These are phyloP conservation scores for Bifiguratus adelaidae DNA, from an alignment of 192 early-diverging fungal genomes.

Conservation along the genomic window DNA sequence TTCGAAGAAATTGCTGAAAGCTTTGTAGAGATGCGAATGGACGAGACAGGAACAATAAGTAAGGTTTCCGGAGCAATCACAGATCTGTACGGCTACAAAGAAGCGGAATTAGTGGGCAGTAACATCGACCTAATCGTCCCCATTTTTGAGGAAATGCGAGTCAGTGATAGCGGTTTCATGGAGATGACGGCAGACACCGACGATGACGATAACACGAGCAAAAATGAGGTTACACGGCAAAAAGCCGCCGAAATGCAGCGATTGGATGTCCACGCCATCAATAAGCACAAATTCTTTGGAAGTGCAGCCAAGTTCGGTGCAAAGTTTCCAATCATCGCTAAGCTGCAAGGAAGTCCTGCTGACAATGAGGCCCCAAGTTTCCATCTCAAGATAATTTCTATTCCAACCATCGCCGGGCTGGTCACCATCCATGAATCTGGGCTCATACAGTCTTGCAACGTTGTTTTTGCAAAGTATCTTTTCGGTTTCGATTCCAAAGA, in stretches of 20 bases:
- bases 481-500: constrained; percentile 41
- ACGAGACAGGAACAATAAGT: constrained; percentile 2
- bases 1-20: constrained; percentile 51
- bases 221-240: neutral
- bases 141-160: constrained; percentile 2
- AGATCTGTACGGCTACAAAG: constrained; percentile 41
- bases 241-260: neutral
- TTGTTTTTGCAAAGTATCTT: constrained; percentile 49
- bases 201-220: neutral
- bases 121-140: constrained; percentile 11
- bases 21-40: neutral
- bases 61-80: constrained; percentile 29
- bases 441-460: constrained; percentile 39
- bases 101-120: constrained; percentile 30
- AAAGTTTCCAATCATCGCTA: constrained; percentile 45
- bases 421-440: constrained; percentile 40
- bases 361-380: constrained; percentile 11
- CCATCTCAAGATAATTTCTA: constrained; percentile 40
- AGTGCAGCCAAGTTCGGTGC: constrained; percentile 32
- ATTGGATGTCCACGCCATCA: constrained; percentile 36
- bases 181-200: neutral
- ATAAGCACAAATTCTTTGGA: constrained; percentile 44
- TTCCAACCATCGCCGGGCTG: constrained; percentile 52
- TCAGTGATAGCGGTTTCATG: constrained; percentile 1
- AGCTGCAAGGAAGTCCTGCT: constrained; percentile 16